A percentile compares a stretch with the other conserved stretches of the same genome.
Evolutionary conservation across 2,329 filamentous ascomycete species (phyloP).

Genomic region (Drechslera avenae): DNA sequence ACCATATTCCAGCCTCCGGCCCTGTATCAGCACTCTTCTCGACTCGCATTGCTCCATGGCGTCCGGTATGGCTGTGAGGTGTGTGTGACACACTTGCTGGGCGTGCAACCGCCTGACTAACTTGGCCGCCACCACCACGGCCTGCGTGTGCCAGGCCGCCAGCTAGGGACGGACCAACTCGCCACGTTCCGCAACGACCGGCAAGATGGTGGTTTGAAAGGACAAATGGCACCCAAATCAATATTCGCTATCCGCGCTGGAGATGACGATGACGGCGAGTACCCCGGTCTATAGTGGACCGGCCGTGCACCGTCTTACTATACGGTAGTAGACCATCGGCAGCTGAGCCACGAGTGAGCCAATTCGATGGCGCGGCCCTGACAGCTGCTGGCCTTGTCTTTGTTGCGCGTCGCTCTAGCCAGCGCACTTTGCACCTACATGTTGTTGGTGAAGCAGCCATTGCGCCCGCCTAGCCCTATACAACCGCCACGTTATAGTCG

Average conservation of each 20-base stretch:
- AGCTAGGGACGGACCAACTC: conserved; percentile 24
- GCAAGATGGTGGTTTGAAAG: conserved; percentile 16
- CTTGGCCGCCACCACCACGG: conserved; percentile 12
- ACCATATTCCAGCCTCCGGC: conserved; percentile 9
- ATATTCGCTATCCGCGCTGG: conserved; percentile 32
- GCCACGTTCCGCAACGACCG: conserved; percentile 26
- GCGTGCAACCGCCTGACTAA: conserved; percentile 23
- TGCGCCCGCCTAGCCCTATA: conserved; percentile 3
- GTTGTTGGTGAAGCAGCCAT: conserved; percentile 8
- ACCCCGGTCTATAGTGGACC: conserved; percentile 31
- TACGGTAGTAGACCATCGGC: conserved; percentile 7
- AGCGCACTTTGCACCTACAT: conserved; percentile 11
- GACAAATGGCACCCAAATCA: conserved; percentile 36
- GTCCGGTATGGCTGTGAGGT: conserved; percentile 14
- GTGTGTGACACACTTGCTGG: conserved; percentile 14
- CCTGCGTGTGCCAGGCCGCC: conserved; percentile 12
- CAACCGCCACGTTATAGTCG: conserved; percentile 24
- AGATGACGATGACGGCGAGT: conserved; percentile 36
- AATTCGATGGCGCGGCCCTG: neutral
- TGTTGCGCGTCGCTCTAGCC: conserved; percentile 1
- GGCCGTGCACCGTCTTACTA: conserved; percentile 17
- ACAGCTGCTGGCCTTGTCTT: conserved; percentile 1
- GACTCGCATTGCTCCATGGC: conserved; percentile 5
- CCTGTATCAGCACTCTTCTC: neutral
- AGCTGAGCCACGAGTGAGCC: conserved; percentile 14